Percentiles rank a stretch among this genome's conserved stretches.
These are phyloP conservation scores for Prunus dulcis DNA, from an alignment of 306 rosid genomes.

Conservation along the genomic window DNA sequence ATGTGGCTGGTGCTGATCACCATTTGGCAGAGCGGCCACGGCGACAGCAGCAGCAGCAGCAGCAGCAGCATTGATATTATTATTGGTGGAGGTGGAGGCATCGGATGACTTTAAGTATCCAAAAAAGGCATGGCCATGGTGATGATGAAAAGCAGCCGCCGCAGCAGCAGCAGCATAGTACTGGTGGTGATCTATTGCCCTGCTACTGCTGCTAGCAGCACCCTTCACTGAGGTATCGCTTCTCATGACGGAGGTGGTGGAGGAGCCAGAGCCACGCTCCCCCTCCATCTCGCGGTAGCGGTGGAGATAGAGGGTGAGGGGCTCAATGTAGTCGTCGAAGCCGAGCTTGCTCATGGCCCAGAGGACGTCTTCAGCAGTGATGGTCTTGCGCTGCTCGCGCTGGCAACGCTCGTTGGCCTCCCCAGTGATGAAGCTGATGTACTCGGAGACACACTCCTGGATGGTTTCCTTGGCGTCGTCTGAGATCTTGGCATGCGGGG, in stretches of 20 bases:
- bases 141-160: conserved; percentile 35
- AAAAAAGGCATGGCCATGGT: conserved; percentile 36
- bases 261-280: conserved; percentile 50
- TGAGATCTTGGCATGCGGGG: conserved; percentile 68
- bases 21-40: neutral
- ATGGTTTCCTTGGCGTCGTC: conserved; percentile 87
- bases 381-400: conserved; percentile 79
- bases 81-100: neutral
- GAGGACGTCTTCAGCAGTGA: conserved; percentile 78
- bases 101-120: conserved; percentile 28
- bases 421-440: conserved; percentile 81
- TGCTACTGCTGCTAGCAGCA: neutral
- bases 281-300: conserved; percentile 77
- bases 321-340: conserved; percentile 81
- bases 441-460: conserved; percentile 84
- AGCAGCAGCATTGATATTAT: neutral
- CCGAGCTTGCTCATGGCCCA: conserved; percentile 96
- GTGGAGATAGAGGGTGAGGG: conserved; percentile 63
- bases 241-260: conserved; percentile 23
- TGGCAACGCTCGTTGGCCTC: conserved; percentile 93
- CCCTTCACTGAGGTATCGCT: conserved; percentile 43
- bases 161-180: conserved; percentile 28
- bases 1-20: conserved; percentile 4
- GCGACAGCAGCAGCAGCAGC: neutral
- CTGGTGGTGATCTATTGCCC: conserved; percentile 3